Evolutionary conservation across 352 stramenopile genomes (phyloP), one percentile per base, ranked within the genome.

Genomic region (Phytophthora quininea): DNA sequence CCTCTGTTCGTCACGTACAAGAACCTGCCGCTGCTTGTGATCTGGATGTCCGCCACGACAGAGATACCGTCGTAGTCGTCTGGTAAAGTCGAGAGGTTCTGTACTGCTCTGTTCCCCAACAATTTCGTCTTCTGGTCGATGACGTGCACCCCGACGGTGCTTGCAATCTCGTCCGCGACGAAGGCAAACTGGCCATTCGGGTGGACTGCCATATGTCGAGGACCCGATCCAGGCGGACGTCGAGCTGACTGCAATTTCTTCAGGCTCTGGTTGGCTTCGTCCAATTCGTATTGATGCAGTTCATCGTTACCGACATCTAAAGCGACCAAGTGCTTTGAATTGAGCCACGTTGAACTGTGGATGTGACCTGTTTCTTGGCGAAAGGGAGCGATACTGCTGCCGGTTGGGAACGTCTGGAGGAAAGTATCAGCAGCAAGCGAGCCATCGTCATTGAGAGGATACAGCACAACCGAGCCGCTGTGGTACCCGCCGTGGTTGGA

Each of bases 341-440:
- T 58, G 31, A 75, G 40, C 78, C 78, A 87, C n/a, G 71, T 76
- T 56, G 73, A 76, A 46, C 75, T 84, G 71, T 87, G 78, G 67
- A 79, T 58, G 56, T 84, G 78, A 1, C 69, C n/a, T 2, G 60
- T 64, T 19, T 77, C 70, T 32, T 83, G 78, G 31, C 40, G 54
- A 7, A 31, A n/a, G 0, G 48, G 11, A 10, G 64, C 63, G 4
- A 67, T 69, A 5, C 54, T 53, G 47, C 71, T 80, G 19, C 51
- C 69, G 27, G 10, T 19, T 15, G 54, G 56, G 61, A 73, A 84
- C 40, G 62, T 45, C 43, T 77, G 55, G n/a, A 71, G 59, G 48
- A 74, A 67, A 5, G 70, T 69, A 6, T 35, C 38, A 0, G 46
- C 6, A 2, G 33, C 32, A 12, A 87, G 64, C 27, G 69, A 72